phyloP scores from a whole-genome alignment of 768 basidiomycete species.

The Russula compacta region DNA sequence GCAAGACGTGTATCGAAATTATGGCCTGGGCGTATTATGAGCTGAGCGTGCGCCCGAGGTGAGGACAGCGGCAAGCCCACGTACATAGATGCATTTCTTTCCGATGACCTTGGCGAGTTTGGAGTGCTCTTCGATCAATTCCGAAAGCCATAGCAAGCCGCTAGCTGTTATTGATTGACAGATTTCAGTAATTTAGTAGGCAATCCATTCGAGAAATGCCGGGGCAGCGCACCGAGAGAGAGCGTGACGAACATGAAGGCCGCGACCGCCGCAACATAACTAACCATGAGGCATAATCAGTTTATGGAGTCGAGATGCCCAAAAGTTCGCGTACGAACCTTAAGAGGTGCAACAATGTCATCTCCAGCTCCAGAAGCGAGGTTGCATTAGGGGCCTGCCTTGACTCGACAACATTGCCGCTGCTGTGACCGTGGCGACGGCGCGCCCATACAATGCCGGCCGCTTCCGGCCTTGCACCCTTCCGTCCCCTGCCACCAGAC shows the following conservation, averaged over 20 bases:
- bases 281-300: conserved; percentile 23
- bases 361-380: conserved; percentile 19
- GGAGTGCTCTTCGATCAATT: conserved; percentile 92
- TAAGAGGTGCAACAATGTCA: conserved; percentile 53
- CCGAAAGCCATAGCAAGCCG: conserved; percentile 87
- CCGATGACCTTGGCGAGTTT: conserved; percentile 73
- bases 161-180: conserved; percentile 51
- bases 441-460: neutral
- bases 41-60: neutral
- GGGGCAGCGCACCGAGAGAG: conserved; percentile 59
- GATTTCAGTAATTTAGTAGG: neutral
- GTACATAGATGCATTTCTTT: conserved; percentile 78
- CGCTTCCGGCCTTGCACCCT: neutral
- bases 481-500: too few species aligned
- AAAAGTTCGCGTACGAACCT: conserved; percentile 34
- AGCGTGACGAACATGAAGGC: conserved; percentile 89
- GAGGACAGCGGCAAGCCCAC: conserved; percentile 25
- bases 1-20: conserved; percentile 63
- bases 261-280: conserved; percentile 66
- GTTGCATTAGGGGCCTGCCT: neutral
- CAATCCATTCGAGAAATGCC: neutral
- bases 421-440: neutral
- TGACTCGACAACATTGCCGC: neutral
- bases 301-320: conserved; percentile 10
- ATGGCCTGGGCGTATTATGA: conserved; percentile 45